phyloP scores from a whole-genome alignment of 352 stramenopile genomes.

The Blastocystis sp. region DNA sequence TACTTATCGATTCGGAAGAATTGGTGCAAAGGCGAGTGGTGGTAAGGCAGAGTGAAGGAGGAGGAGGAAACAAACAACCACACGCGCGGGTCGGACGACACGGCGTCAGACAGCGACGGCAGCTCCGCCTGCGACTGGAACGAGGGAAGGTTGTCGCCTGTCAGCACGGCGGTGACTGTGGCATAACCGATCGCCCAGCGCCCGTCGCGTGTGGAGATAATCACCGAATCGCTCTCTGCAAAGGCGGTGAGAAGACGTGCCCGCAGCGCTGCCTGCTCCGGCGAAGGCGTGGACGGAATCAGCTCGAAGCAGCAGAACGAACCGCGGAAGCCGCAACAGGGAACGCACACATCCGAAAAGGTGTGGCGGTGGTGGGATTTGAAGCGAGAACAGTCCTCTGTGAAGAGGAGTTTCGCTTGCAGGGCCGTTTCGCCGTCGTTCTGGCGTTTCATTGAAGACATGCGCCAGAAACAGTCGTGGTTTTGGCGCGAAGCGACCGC shows the following conservation, averaged over 20 bases:
- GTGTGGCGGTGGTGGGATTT: neutral
- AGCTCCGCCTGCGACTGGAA: neutral
- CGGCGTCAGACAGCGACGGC: neutral
- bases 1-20: constrained; percentile 23
- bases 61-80: neutral
- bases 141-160: neutral
- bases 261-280: neutral
- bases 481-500: neutral
- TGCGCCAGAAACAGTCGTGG: neutral
- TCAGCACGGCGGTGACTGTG: neutral
- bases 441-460: neutral
- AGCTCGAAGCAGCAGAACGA: constrained; percentile 4
- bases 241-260: neutral
- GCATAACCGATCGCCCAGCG: neutral
- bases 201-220: neutral
- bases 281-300: neutral
- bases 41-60: neutral
- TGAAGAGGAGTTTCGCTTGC: neutral
- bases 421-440: neutral
- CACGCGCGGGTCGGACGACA: neutral
- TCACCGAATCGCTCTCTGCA: neutral
- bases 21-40: neutral
- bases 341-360: neutral
- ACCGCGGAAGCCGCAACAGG: neutral
- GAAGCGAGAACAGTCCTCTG: neutral